Evolutionary conservation across 192 early-diverging fungal genomes (phyloP).

Genomic region (Coemansia sp.): DNA sequence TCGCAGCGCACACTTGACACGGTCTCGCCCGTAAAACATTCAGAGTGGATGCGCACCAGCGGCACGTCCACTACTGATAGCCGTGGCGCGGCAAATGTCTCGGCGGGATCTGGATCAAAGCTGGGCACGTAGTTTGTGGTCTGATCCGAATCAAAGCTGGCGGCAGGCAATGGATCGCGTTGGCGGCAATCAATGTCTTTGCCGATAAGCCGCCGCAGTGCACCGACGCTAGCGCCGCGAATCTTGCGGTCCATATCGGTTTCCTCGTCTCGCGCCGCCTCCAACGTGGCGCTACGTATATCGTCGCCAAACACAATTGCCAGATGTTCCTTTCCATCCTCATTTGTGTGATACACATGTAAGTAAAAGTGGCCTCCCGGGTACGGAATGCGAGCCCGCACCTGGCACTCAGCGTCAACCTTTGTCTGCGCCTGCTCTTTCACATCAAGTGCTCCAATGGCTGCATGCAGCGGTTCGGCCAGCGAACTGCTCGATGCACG

Average conservation of each 20-base stretch:
- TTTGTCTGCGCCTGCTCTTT: background rate
- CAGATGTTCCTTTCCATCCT: conserved; percentile 89
- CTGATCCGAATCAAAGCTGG: background rate
- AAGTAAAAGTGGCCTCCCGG: conserved; percentile 76
- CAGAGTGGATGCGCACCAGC: conserved; percentile 91
- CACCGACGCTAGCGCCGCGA: conserved; percentile 73
- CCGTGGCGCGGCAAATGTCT: conserved; percentile 34
- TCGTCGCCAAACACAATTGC: conserved; percentile 92
- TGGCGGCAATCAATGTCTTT: conserved; percentile 33
- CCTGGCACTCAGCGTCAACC: conserved; percentile 46
- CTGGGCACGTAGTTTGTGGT: background rate
- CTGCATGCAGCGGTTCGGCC: conserved; percentile 3
- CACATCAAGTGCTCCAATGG: background rate
- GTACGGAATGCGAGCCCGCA: conserved; percentile 78
- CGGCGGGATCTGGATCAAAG: conserved; percentile 37
- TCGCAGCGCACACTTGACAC: conserved; percentile 89
- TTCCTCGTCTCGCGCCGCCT: conserved; percentile 66
- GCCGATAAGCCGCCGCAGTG: conserved; percentile 47
- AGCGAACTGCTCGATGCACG: conserved; percentile 18
- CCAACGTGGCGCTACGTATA: conserved; percentile 67
- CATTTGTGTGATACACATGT: conserved; percentile 80
- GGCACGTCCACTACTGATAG: conserved; percentile 56
- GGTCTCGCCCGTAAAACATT: conserved; percentile 97
- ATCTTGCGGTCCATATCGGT: conserved; percentile 74
- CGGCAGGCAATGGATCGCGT: background rate